These are phyloP conservation scores for Gloeophyllum trabeum DNA, from an alignment of 768 basidiomycete genomes.

Conservation along the genomic window DNA sequence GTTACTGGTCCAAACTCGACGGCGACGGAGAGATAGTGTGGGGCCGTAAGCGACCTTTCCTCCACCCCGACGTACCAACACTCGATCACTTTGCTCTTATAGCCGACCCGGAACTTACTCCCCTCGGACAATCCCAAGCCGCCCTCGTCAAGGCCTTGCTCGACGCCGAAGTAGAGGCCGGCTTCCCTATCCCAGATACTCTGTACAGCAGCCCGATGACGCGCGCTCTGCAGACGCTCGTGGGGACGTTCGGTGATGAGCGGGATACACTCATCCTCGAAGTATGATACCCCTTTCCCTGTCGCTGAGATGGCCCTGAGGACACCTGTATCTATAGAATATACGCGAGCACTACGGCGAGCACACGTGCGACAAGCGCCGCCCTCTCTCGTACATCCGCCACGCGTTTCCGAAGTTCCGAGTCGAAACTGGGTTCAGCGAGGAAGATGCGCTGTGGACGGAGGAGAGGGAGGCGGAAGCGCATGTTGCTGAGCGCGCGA, in stretches of 20 bases:
- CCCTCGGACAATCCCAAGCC: constrained; percentile 47
- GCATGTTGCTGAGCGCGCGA: constrained; percentile 37
- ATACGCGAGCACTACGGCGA: constrained; percentile 56
- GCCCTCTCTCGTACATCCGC: constrained; percentile 34
- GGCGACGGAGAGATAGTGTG: constrained; percentile 58
- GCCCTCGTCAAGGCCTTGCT: constrained; percentile 20
- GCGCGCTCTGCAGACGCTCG: constrained; percentile 46
- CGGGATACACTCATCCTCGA: constrained; percentile 39
- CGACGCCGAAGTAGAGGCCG: constrained; percentile 2
- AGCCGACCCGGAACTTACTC: constrained; percentile 62
- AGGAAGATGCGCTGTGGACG: constrained; percentile 54
- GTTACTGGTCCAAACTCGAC: constrained; percentile 51
- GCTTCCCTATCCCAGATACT: constrained; percentile 39
- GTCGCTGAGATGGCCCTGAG: neutral
- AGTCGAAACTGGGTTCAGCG: constrained; percentile 47
- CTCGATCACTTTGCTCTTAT: neutral
- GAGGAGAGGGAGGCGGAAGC: constrained; percentile 40
- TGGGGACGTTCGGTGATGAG: constrained; percentile 34
- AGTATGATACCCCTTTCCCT: constrained; percentile 22
- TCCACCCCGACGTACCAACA: neutral
- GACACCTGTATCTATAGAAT: constrained; percentile 27
- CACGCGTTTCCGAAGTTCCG: constrained; percentile 36
- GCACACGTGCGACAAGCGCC: constrained; percentile 64
- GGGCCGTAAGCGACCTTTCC: constrained; percentile 39
- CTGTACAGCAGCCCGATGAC: constrained; percentile 56